phyloP scores from a whole-genome alignment of 2,329 filamentous ascomycete species.

The Pezicula neosporulosa region DNA sequence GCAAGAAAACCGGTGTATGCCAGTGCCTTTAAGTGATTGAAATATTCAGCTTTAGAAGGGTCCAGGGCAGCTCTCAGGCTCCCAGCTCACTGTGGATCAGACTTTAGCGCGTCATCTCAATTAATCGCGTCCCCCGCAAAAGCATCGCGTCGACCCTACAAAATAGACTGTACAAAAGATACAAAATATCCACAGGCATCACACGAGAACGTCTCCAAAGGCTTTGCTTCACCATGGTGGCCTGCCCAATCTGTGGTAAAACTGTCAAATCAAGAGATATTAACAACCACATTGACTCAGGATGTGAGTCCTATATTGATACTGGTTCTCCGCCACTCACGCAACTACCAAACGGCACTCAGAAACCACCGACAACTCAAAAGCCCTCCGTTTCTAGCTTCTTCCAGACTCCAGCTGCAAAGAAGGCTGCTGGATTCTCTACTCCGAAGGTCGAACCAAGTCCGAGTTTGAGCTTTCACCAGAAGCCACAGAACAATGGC shows the following conservation, averaged over 20 bases:
- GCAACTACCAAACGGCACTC: conserved; percentile 31
- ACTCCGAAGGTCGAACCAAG: conserved; percentile 27
- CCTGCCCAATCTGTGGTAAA: conserved; percentile 79
- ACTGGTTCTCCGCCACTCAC: conserved; percentile 35
- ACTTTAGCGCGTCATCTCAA: no score
- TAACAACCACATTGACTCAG: conserved; percentile 87
- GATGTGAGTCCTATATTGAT: conserved; percentile 66
- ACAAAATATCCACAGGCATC: neutral
- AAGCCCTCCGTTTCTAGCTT: conserved; percentile 48
- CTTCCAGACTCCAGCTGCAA: conserved; percentile 59
- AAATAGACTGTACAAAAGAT: neutral
- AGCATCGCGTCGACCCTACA: neutral
- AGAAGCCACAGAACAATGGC: conserved; percentile 28
- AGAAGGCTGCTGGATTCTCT: conserved; percentile 38
- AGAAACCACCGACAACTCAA: conserved; percentile 41
- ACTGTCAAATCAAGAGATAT: conserved; percentile 71
- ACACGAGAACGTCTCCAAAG: neutral
- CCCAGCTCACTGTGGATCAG: no score
- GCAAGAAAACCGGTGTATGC: no score
- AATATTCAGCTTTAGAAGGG: no score
- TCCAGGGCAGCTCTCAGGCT: no score
- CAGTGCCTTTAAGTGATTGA: no score
- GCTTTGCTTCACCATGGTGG: conserved; percentile 42
- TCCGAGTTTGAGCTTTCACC: conserved; percentile 28
- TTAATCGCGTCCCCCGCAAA: no score